Evolutionary conservation across 345 rosid genomes (phyloP), one percentile per base, ranked within the genome.

Genomic region (Barbarea vulgaris): DNA sequence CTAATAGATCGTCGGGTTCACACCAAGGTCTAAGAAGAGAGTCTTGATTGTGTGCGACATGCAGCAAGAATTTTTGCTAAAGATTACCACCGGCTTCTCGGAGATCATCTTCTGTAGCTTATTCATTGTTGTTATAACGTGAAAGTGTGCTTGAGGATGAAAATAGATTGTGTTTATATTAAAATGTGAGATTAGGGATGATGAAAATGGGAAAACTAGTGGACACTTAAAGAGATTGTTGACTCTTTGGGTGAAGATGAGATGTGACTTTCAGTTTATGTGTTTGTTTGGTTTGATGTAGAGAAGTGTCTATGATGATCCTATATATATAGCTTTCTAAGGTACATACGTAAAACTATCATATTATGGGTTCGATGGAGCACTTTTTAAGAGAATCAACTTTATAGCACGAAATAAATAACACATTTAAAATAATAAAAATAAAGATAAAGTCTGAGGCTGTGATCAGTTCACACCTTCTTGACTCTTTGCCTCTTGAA

Each of bases 31-130:
- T 22, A 72, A 19, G 41, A 91, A 69, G 50, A 91, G 84, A 12
- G 85, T 83, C 83, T 80, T 85, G 84, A 91, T 83, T 58, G 90
- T 76, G 74, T 89, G 90, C 80, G 85, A 85, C 93, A 91, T 88
- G 81, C 83, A 81, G 64, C 96, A 91, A 0, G 86, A 73, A 60
- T 87, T 89, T 81, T 74, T 81, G 83, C 96, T 89, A 81, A 91
- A 91, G 65, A 91, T 85, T 83, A 89, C 97, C 55, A 91, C 89
- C 10, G 95, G 83, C 63, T 87, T 89, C 76, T 85, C 88, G 0
- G 88, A 64, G 52, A 81, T 87, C 83, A 87, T 65, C 19, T 70
- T 79, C 4, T 74, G 75, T 44, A 87, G 81, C 33, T 79, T 86
- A 9, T 91, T 89, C 97, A 91, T 86, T 72, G 12, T 14, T 77